These are phyloP conservation scores for Inga leiocalycina DNA, from an alignment of 306 rosid genomes.

Conservation along the genomic window DNA sequence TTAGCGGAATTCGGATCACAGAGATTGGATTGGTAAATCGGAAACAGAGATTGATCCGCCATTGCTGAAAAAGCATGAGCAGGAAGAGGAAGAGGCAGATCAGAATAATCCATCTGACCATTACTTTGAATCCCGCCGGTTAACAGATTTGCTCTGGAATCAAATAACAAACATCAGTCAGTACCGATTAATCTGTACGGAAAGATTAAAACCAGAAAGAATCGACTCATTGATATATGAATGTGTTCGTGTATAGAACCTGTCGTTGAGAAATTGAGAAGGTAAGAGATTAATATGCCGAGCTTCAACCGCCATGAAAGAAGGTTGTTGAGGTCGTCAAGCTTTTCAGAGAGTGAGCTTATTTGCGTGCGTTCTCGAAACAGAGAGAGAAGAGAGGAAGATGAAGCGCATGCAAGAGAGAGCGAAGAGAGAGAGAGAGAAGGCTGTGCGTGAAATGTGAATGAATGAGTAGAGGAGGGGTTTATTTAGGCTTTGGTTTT, in stretches of 20 bases:
- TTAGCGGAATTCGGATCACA: slow-evolving; percentile 29
- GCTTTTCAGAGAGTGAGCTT: background rate
- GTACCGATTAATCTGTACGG: background rate
- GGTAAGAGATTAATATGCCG: slow-evolving; percentile 48
- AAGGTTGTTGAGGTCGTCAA: slow-evolving; percentile 9
- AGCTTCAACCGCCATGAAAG: slow-evolving; percentile 82
- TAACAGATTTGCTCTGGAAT: slow-evolving; percentile 17
- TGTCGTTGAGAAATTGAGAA: slow-evolving; percentile 45
- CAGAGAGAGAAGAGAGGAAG: slow-evolving; percentile 1
- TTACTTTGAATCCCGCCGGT: background rate
- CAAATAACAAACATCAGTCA: background rate
- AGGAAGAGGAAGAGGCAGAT: slow-evolving; percentile 5
- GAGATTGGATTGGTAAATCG: slow-evolving; percentile 32
- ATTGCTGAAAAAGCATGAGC: slow-evolving; percentile 17
- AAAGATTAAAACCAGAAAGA: background rate
- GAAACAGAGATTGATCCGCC: slow-evolving; percentile 33
- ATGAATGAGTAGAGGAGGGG: slow-evolving; percentile 26
- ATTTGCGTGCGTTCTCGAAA: background rate
- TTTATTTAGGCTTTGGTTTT: slow-evolving; percentile 35
- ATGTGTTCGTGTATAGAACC: slow-evolving; percentile 24
- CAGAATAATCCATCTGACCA: slow-evolving; percentile 29
- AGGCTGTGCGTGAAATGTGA: background rate
- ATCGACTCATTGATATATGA: too few species aligned
- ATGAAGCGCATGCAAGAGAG: slow-evolving; percentile 42
- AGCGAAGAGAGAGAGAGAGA: background rate